Conservation (phyloP, 768 basidiomycete genomes). For the Rhizopogon roseolus region DNA sequence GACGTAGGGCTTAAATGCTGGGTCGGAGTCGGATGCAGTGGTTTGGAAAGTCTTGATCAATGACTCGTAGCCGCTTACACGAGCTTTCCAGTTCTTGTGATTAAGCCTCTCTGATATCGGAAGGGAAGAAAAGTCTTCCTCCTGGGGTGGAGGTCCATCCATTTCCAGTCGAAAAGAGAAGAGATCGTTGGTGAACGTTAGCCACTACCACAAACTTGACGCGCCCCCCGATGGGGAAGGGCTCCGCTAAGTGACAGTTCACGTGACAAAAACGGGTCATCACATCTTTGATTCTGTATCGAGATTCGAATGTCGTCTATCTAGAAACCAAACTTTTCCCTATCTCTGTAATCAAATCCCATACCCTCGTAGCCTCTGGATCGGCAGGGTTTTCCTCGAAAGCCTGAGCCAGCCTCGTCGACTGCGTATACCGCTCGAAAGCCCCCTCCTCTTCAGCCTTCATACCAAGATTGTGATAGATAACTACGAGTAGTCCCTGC, state of each 20-base stretch:
- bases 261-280: constrained; percentile 12
- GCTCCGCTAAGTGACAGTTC: constrained; percentile 4
- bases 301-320: too few relatives aligned
- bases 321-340: constrained; percentile 49
- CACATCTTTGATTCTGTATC: too few relatives aligned
- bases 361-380: constrained; percentile 47
- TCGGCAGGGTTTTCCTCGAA: constrained; percentile 44
- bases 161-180: constrained; percentile 34
- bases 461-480: constrained; percentile 68
- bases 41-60: constrained; percentile 84
- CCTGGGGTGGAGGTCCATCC: constrained; percentile 89
- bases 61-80: constrained; percentile 87
- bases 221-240: background rate
- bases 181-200: background rate
- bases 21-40: constrained; percentile 90
- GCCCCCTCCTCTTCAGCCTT: constrained; percentile 49
- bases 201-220: background rate
- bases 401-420: constrained; percentile 35
- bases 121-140: constrained; percentile 87
- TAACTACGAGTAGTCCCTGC: constrained; percentile 64
- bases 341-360: constrained; percentile 54
- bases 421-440: constrained; percentile 43
- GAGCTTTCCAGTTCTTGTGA: constrained; percentile 99
- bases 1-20: constrained; percentile 87
- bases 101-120: constrained; percentile 75